Conservation (phyloP, 805 yeast species). For the Ogataea trehalophila region DNA sequence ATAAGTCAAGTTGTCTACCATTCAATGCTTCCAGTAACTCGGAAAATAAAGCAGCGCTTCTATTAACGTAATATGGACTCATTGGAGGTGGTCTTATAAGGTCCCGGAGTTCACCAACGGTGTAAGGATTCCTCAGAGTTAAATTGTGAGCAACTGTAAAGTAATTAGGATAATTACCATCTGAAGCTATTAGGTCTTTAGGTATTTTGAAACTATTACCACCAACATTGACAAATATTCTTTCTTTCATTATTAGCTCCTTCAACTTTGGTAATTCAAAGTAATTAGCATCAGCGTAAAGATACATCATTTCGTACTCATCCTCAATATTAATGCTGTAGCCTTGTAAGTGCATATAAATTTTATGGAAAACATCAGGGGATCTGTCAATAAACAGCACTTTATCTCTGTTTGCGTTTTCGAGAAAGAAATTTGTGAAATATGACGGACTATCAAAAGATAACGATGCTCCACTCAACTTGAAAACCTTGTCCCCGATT, state of each 20-base stretch:
- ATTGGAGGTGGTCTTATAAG: slow-evolving; percentile 77
- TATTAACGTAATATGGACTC: slow-evolving; percentile 46
- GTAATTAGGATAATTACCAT: slow-evolving; percentile 76
- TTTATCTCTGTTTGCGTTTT: slow-evolving; percentile 32
- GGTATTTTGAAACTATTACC: slow-evolving; percentile 55
- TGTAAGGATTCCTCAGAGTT: slow-evolving; percentile 35
- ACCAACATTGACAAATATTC: slow-evolving; percentile 56
- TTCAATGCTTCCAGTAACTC: slow-evolving; percentile 51
- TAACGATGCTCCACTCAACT: slow-evolving; percentile 77
- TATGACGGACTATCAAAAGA: slow-evolving; percentile 86
- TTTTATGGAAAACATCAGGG: slow-evolving; percentile 60
- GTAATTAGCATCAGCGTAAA: slow-evolving; percentile 68
- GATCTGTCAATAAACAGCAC: slow-evolving; percentile 69
- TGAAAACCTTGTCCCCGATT: slow-evolving; percentile 59
- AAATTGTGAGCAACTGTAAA: slow-evolving; percentile 57
- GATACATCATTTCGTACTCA: slow-evolving; percentile 56
- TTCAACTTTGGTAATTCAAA: slow-evolving; percentile 59
- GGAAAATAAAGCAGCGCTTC: slow-evolving; percentile 50
- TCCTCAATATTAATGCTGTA: slow-evolving; percentile 58
- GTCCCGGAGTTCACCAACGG: slow-evolving; percentile 34
- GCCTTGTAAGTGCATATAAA: slow-evolving; percentile 75
- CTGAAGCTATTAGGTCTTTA: slow-evolving; percentile 43
- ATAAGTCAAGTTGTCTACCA: slow-evolving; percentile 43
- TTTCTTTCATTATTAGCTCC: slow-evolving; percentile 44
- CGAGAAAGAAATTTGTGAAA: slow-evolving; percentile 65